phyloP scores from a whole-genome alignment of 768 basidiomycete genomes.

The Rhodotorula diobovata region DNA sequence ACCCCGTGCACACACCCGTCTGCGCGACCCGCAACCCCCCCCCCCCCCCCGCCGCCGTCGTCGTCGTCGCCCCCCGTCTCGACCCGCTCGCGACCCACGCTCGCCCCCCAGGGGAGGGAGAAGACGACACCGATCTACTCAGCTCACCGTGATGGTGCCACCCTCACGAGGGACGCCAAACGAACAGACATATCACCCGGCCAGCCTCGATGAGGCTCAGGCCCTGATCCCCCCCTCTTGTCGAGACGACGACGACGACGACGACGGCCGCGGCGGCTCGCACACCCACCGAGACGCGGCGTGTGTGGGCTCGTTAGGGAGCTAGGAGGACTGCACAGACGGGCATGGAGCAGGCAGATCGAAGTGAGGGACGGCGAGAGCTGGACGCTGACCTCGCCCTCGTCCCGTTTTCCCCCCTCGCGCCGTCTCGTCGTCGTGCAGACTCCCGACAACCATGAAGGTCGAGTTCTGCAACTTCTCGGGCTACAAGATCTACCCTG shows the following conservation, averaged over 20 bases:
- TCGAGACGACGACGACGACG: too few relatives aligned
- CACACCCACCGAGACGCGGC: not conserved
- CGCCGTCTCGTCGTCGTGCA: not conserved
- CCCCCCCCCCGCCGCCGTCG: not conserved
- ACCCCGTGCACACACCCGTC: not conserved
- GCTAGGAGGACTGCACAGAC: not conserved
- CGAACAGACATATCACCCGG: constrained; percentile 18
- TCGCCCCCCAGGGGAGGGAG: constrained; percentile 23
- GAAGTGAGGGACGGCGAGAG: not conserved
- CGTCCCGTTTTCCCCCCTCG: not conserved
- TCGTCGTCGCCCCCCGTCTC: not conserved
- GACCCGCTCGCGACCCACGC: not conserved
- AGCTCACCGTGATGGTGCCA: constrained; percentile 36
- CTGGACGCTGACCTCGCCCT: not conserved
- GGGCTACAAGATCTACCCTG: constrained; percentile 94
- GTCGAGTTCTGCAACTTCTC: constrained; percentile 99
- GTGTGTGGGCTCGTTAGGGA: not conserved
- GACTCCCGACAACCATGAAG: constrained; percentile 55
- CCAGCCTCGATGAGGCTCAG: not conserved
- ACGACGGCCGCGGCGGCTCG: not conserved
- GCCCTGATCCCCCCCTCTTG: constrained; percentile 19
- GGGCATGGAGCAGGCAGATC: not conserved
- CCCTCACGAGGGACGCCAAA: not conserved
- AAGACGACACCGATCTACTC: constrained; percentile 43
- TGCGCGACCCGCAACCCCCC: not conserved